These are phyloP conservation scores for Phialophora chinensis DNA, from an alignment of 2,329 filamentous ascomycete genomes.

Conservation along the genomic window DNA sequence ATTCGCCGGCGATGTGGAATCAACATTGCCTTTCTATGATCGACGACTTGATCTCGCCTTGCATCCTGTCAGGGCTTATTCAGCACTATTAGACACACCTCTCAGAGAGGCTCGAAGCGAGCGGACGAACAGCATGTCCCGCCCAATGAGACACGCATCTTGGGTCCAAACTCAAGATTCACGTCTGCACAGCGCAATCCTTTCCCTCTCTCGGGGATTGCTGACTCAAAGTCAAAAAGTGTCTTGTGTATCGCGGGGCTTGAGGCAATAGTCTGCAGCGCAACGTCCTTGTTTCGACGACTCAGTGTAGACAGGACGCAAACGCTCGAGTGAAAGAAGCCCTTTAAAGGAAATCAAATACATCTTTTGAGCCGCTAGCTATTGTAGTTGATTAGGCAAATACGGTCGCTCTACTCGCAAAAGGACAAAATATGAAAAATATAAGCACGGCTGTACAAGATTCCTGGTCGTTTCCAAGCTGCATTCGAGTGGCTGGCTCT, in stretches of 20 bases:
- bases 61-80: slow-evolving; percentile 1
- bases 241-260: background rate
- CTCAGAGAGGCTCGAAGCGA: background rate
- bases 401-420: background rate
- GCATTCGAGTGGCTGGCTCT: background rate
- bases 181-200: background rate
- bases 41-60: background rate
- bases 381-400: slow-evolving; percentile 2
- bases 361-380: slow-evolving; percentile 1
- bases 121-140: background rate
- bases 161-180: background rate
- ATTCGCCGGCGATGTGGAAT: background rate
- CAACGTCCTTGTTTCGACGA: background rate
- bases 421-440: background rate
- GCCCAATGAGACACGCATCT: background rate
- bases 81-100: background rate
- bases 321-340: background rate
- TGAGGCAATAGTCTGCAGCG: too few relatives aligned
- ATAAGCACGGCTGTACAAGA: slow-evolving; percentile 1
- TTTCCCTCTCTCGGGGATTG: background rate
- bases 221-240: background rate
- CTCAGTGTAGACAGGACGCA: background rate
- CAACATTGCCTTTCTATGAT: background rate
- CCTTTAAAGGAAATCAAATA: background rate
- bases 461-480: background rate